Evolutionary conservation across 2,329 filamentous ascomycete genomes (phyloP).

Genomic region (Alternaria infectoria): DNA sequence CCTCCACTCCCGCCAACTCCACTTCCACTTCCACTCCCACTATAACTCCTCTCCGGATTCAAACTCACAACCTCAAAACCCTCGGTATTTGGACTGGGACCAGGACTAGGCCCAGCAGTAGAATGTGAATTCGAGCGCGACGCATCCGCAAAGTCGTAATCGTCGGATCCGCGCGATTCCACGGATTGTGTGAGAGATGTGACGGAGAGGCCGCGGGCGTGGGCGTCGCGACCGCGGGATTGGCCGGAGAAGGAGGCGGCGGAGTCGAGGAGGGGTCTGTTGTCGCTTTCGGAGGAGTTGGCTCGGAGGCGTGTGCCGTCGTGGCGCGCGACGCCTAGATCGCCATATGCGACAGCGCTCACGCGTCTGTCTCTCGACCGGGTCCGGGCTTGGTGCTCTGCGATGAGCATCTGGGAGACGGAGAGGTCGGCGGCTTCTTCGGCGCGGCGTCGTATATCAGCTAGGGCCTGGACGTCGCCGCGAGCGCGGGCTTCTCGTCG

Average conservation of each 20-base stretch:
- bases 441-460: constrained; percentile 61
- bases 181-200: constrained; percentile 49
- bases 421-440: constrained; percentile 50
- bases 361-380: constrained; percentile 65
- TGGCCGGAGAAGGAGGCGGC: constrained; percentile 66
- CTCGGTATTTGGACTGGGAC: constrained; percentile 26
- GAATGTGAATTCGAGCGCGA: constrained; percentile 26
- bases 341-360: constrained; percentile 77
- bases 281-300: constrained; percentile 75
- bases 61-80: constrained; percentile 54
- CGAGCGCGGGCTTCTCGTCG: constrained; percentile 74
- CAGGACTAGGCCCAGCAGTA: background rate
- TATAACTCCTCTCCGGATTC: constrained; percentile 45
- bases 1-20: constrained; percentile 5
- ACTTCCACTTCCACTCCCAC: constrained; percentile 19
- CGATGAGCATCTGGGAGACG: constrained; percentile 56
- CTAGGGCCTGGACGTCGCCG: constrained; percentile 73
- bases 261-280: constrained; percentile 72
- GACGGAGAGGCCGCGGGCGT: constrained; percentile 52
- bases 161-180: constrained; percentile 47
- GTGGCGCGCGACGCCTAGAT: constrained; percentile 76
- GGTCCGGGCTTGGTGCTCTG: constrained; percentile 61
- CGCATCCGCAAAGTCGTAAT: constrained; percentile 39
- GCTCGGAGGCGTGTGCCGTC: constrained; percentile 78
- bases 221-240: constrained; percentile 36